Conservation (phyloP, 169 alveolate species). For the Plasmodium relictum region DNA sequence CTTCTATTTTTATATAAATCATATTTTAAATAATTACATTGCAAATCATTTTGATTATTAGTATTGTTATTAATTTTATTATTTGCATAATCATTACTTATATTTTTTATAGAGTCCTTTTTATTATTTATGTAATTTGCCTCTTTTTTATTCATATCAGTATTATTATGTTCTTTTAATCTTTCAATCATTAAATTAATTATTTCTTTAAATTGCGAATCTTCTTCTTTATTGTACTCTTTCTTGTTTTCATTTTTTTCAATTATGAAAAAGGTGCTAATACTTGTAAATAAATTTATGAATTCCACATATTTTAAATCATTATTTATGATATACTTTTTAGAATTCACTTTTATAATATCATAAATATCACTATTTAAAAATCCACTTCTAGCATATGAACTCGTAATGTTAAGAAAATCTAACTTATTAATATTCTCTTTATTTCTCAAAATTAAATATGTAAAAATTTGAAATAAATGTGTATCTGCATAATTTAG, state of each 20-base stretch:
- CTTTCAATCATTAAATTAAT: neutral
- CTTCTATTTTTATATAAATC: neutral
- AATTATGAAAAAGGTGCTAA: slow-evolving; percentile 30
- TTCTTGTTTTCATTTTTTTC: slow-evolving; percentile 4
- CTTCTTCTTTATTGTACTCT: neutral
- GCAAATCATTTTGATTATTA: too few relatives aligned
- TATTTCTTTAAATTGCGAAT: neutral
- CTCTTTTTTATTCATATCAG: neutral
- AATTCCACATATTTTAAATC: slow-evolving; percentile 59
- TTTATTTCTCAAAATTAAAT: slow-evolving; percentile 42
- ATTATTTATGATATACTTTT: neutral
- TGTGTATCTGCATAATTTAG: slow-evolving; percentile 55
- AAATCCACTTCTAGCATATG: slow-evolving; percentile 51
- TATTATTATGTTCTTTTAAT: neutral
- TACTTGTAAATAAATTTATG: slow-evolving; percentile 59
- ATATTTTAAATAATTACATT: too few relatives aligned
- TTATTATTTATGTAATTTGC: neutral
- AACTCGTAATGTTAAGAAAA: slow-evolving; percentile 52
- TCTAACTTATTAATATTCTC: slow-evolving; percentile 49
- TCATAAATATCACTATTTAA: slow-evolving; percentile 19
- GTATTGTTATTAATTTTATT: too few relatives aligned
- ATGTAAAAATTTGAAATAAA: slow-evolving; percentile 37
- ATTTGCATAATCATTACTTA: neutral
- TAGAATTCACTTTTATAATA: slow-evolving; percentile 6
- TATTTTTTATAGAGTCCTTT: too few relatives aligned